A percentile compares a stretch with the other conserved stretches of the same genome.
phyloP scores from a whole-genome alignment of 2,329 filamentous ascomycete genomes.

The Hypoxylon sp. region DNA sequence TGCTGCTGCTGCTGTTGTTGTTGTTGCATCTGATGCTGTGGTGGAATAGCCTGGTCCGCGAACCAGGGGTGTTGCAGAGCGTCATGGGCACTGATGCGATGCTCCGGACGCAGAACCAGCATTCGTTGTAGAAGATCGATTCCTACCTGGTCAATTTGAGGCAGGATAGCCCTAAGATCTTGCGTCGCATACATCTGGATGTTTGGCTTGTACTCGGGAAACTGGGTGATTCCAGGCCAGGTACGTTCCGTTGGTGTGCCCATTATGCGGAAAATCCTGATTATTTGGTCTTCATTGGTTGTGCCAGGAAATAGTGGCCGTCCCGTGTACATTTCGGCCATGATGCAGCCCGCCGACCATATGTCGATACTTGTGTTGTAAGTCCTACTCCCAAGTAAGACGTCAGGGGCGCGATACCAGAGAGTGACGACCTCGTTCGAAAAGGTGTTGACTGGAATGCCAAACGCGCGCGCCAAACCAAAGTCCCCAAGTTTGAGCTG shows the following conservation, averaged over 20 bases:
- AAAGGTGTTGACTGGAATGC: constrained; percentile 97
- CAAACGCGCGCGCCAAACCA: constrained; percentile 90
- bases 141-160: constrained; percentile 86
- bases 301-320: constrained; percentile 95
- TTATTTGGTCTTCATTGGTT: constrained; percentile 96
- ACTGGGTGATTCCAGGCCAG: constrained; percentile 94
- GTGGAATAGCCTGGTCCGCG: constrained; percentile 70
- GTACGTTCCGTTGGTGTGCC: constrained; percentile 94
- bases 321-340: constrained; percentile 99
- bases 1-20: constrained; percentile 60
- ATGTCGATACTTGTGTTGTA: constrained; percentile 99
- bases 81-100: constrained; percentile 86
- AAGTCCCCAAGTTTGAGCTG: constrained; percentile 94
- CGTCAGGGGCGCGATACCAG: constrained; percentile 97
- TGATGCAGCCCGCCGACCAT: constrained; percentile 98
- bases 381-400: constrained; percentile 89
- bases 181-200: constrained; percentile 96
- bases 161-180: constrained; percentile 84
- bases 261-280: constrained; percentile 98
- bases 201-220: constrained; percentile 96
- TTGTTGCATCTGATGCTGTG: constrained; percentile 55
- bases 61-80: constrained; percentile 95
- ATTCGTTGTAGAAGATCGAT: constrained; percentile 89
- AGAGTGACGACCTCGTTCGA: constrained; percentile 97
- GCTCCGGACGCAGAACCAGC: constrained; percentile 91